These are phyloP conservation scores for Jaltomata sinuosa DNA, from an alignment of 257 asterid genomes.

Conservation along the genomic window DNA sequence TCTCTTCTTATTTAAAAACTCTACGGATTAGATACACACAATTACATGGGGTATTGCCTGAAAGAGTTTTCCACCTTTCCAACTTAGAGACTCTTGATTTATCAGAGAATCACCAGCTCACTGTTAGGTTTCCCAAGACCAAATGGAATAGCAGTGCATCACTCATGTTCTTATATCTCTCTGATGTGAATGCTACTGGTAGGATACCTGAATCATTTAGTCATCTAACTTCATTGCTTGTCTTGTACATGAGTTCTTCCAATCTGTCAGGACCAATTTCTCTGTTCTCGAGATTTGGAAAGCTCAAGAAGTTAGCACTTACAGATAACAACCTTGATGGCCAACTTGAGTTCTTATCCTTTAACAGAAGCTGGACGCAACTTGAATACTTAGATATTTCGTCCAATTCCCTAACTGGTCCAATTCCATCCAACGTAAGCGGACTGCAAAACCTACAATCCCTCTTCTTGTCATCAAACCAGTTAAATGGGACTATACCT, in stretches of 20 bases:
- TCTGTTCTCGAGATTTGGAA: background rate
- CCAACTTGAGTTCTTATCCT: background rate
- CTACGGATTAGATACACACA: no score
- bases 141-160: slow-evolving; percentile 7
- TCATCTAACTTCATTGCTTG: no score
- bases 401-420: background rate
- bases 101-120: no score
- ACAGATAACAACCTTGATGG: background rate
- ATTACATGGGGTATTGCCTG: no score
- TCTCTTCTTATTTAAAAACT: no score
- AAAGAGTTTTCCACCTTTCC: no score
- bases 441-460: background rate
- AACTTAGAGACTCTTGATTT: no score
- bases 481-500: no score
- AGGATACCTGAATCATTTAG: slow-evolving; percentile 5
- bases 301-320: background rate
- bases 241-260: no score
- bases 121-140: background rate
- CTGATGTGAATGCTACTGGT: background rate
- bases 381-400: background rate
- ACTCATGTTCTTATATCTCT: background rate
- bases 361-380: no score
- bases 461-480: background rate
- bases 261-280: background rate
- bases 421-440: background rate